phyloP scores from a whole-genome alignment of 345 rosid species.

The Physaria fendleri region DNA sequence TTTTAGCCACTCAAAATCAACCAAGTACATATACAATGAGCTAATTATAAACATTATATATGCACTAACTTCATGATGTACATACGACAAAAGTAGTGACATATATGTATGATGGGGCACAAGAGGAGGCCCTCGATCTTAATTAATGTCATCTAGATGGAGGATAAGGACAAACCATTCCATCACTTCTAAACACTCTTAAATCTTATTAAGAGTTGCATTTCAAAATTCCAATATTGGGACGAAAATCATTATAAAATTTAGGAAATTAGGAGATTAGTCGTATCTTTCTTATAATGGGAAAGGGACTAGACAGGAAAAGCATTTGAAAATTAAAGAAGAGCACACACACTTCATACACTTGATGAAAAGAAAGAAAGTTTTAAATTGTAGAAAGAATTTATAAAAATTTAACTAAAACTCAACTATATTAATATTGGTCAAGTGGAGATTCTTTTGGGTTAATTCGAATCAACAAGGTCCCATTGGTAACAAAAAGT shows the following conservation, averaged over 20 bases:
- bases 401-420: neutral
- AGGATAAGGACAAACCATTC: constrained; percentile 12
- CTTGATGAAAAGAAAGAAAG: constrained; percentile 25
- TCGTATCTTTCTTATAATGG: constrained; percentile 23
- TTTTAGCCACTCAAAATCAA: neutral
- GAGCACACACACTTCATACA: constrained; percentile 22
- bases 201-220: too few relatives aligned
- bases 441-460: constrained; percentile 31
- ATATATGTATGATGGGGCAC: constrained; percentile 12
- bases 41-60: constrained; percentile 1
- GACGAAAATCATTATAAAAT: neutral
- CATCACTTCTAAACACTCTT: constrained; percentile 4
- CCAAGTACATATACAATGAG: neutral
- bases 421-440: constrained; percentile 7
- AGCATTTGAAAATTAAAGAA: constrained; percentile 19
- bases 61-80: constrained; percentile 28
- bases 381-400: neutral
- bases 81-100: constrained; percentile 28
- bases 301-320: constrained; percentile 28
- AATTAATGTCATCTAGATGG: constrained; percentile 30
- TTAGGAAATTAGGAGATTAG: constrained; percentile 8
- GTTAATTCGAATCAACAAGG: constrained; percentile 5
- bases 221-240: too few relatives aligned
- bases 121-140: constrained; percentile 22
- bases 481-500: constrained; percentile 9